Conservation (phyloP, 495 filamentous ascomycete genomes). For the Aspergillus sclerotioniger region DNA sequence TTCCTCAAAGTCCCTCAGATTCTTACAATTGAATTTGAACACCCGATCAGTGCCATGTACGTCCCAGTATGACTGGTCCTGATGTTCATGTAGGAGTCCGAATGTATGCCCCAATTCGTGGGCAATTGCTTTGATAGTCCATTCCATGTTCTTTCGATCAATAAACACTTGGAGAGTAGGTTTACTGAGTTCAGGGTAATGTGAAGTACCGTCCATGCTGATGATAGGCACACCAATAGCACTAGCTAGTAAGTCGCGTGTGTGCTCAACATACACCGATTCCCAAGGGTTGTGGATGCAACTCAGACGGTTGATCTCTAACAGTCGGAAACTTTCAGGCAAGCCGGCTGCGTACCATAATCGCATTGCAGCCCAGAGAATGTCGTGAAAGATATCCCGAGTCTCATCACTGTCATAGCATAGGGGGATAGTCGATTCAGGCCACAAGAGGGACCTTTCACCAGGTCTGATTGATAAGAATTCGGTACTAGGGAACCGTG, state of each 20-base stretch:
- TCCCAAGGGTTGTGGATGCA: neutral
- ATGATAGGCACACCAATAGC: neutral
- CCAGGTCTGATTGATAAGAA: neutral
- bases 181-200: neutral
- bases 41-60: neutral
- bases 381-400: neutral
- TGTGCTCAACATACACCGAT: neutral
- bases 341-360: slow-evolving; percentile 9
- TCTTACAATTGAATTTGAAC: slow-evolving; percentile 1
- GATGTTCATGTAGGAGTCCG: slow-evolving; percentile 13
- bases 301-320: neutral
- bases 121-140: neutral
- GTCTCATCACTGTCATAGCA: neutral
- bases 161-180: neutral
- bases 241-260: neutral
- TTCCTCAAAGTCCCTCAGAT: neutral
- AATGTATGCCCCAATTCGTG: slow-evolving; percentile 15
- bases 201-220: neutral
- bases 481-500: neutral
- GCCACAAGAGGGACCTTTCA: no score
- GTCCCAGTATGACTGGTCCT: slow-evolving; percentile 7
- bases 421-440: neutral
- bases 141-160: neutral
- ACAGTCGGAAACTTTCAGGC: neutral
- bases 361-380: neutral